These are phyloP conservation scores for Pulveroboletus ravenelii DNA, from an alignment of 768 basidiomycete genomes.

Conservation along the genomic window DNA sequence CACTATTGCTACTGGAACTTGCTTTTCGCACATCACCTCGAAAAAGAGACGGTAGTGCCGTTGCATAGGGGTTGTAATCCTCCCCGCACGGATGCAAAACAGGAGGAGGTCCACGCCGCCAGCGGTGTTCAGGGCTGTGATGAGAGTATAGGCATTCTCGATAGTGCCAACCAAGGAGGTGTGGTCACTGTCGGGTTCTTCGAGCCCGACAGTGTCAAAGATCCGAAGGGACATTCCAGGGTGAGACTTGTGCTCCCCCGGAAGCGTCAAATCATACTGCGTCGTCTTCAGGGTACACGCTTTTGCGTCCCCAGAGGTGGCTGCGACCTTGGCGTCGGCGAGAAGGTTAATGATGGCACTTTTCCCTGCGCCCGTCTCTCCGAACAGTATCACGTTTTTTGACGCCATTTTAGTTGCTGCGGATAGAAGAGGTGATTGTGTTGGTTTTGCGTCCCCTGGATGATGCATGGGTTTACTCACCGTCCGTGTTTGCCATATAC, in stretches of 20 bases:
- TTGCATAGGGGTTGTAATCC: slow-evolving; percentile 8
- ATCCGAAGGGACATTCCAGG: not conserved
- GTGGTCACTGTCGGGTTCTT: not conserved
- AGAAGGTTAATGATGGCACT: not conserved
- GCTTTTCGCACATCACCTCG: too few relatives aligned
- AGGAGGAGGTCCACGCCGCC: slow-evolving; percentile 13
- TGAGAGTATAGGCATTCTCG: slow-evolving; percentile 8
- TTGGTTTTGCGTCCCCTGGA: not conserved
- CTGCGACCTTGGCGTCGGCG: not conserved
- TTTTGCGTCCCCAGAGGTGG: not conserved
- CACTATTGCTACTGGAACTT: not conserved
- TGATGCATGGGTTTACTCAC: not conserved
- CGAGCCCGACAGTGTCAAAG: not conserved
- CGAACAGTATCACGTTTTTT: not conserved
- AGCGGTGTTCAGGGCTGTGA: not conserved
- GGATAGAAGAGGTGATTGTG: too few relatives aligned
- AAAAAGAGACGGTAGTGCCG: slow-evolving; percentile 2
- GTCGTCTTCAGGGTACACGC: not conserved
- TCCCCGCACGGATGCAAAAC: slow-evolving; percentile 8
- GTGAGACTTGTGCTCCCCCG: not conserved
- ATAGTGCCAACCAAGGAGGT: slow-evolving; percentile 3
- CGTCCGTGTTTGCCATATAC: accelerated
- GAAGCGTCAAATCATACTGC: not conserved
- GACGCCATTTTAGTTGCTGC: not conserved
- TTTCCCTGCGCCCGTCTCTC: too few relatives aligned